phyloP scores from a whole-genome alignment of 2,329 filamentous ascomycete genomes.

The Pseudocercospora ulei region DNA sequence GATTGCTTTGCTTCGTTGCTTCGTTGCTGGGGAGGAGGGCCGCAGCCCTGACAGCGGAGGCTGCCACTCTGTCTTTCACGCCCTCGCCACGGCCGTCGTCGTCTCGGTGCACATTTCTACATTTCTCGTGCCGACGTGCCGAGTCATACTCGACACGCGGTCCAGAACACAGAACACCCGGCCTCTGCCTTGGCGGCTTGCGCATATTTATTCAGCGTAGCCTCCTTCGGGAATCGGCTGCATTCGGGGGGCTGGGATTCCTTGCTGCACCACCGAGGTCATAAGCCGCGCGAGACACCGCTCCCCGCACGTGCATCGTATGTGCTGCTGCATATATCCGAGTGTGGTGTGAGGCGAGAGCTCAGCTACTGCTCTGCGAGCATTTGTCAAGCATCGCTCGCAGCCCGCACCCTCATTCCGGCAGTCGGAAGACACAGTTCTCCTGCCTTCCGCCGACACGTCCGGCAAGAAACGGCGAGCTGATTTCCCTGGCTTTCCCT shows the following conservation, averaged over 20 bases:
- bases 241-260: constrained; percentile 3
- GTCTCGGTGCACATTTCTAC: constrained; percentile 1
- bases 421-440: neutral
- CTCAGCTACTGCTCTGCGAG: neutral
- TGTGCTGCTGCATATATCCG: neutral
- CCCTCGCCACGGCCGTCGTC: constrained; percentile 4
- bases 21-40: no score
- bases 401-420: neutral
- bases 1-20: constrained; percentile 9
- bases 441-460: constrained; percentile 1
- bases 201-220: no score
- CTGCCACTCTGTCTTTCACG: constrained; percentile 2
- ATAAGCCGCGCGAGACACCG: constrained; percentile 4
- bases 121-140: neutral
- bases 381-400: neutral
- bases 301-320: constrained; percentile 1
- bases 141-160: neutral
- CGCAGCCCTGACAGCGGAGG: no score
- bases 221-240: neutral
- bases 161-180: no score
- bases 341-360: neutral
- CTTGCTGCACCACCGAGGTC: constrained; percentile 2
- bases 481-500: neutral
- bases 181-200: constrained; percentile 1
- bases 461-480: neutral